A percentile compares a stretch with the other conserved stretches of the same genome.
phyloP scores from a whole-genome alignment of 495 filamentous ascomycete species.

The Aspergillus kassunensis region DNA sequence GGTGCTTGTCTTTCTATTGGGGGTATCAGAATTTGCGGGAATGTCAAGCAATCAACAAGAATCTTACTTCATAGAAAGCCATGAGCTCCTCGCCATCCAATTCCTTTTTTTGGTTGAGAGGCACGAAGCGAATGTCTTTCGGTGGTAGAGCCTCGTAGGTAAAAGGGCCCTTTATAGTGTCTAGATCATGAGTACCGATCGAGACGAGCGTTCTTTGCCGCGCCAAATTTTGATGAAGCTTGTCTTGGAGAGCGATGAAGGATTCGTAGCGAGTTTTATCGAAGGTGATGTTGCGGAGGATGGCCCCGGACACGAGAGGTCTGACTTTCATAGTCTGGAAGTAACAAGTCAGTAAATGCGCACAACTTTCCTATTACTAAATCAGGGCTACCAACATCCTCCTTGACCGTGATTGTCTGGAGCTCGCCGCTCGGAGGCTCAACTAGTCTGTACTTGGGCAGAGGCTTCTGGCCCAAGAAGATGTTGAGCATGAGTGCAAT shows the following conservation, averaged over 20 bases:
- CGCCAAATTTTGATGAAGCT: slow-evolving; percentile 94
- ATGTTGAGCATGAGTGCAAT: slow-evolving; percentile 94
- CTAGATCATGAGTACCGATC: slow-evolving; percentile 95
- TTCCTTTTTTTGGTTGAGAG: slow-evolving; percentile 82
- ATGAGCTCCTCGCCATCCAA: slow-evolving; percentile 90
- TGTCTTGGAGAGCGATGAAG: slow-evolving; percentile 97
- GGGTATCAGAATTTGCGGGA: slow-evolving; percentile 8
- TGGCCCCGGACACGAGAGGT: slow-evolving; percentile 80
- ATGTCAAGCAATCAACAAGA: neutral
- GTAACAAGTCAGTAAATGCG: slow-evolving; percentile 1
- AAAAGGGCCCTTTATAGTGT: slow-evolving; percentile 91
- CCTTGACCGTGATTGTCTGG: slow-evolving; percentile 71
- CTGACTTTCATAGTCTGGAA: slow-evolving; percentile 69
- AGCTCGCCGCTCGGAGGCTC: slow-evolving; percentile 68
- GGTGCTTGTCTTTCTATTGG: slow-evolving; percentile 69
- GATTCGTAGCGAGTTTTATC: slow-evolving; percentile 87
- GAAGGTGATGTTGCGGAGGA: slow-evolving; percentile 88
- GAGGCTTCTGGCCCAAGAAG: slow-evolving; percentile 68
- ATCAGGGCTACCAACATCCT: slow-evolving; percentile 50
- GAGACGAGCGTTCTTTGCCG: slow-evolving; percentile 88
- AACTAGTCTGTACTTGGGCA: slow-evolving; percentile 74
- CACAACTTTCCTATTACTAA: neutral
- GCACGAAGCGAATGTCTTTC: slow-evolving; percentile 86
- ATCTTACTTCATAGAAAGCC: slow-evolving; percentile 77
- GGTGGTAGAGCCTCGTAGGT: slow-evolving; percentile 90